A percentile compares a stretch with the other conserved stretches of the same genome.
Conservation (phyloP, 305 asterid genomes). For the Rubia occidens region DNA sequence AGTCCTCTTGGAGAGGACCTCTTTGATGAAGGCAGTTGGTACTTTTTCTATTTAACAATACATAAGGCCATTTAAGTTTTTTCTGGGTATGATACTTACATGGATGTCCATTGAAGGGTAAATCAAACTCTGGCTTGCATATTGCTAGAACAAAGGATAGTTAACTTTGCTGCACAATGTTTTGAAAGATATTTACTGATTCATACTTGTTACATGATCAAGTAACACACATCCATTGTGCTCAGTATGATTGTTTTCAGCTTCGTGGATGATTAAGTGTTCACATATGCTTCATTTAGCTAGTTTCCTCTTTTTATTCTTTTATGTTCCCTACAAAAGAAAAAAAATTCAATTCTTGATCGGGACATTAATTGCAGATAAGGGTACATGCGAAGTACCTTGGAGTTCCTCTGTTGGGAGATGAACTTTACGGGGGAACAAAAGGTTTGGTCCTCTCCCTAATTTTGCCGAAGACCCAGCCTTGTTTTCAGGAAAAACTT, state of each 20-base stretch:
- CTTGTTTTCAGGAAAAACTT: slow-evolving; percentile 38
- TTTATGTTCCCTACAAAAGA: not conserved
- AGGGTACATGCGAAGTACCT: slow-evolving; percentile 94
- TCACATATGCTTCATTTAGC: not conserved
- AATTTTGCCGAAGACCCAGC: slow-evolving; percentile 56
- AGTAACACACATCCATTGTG: not conserved
- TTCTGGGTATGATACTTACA: not conserved
- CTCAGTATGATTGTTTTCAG: not conserved
- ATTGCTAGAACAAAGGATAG: not conserved
- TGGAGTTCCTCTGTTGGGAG: slow-evolving; percentile 84
- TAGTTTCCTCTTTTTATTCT: not conserved
- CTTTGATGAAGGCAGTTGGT: not conserved
- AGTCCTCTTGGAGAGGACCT: not conserved
- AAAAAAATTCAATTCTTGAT: not conserved
- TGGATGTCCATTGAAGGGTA: not conserved
- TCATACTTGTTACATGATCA: not conserved
- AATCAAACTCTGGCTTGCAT: not conserved
- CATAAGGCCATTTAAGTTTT: not conserved
- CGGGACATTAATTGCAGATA: slow-evolving; percentile 34
- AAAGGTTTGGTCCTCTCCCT: slow-evolving; percentile 67
- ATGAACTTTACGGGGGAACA: slow-evolving; percentile 88
- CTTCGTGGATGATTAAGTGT: not conserved
- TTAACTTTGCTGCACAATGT: not conserved
- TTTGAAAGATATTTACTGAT: not conserved
- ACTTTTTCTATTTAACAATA: not conserved